Evolutionary conservation across 495 filamentous ascomycete species (phyloP).

Genomic region (Schizothecium vesticola): DNA sequence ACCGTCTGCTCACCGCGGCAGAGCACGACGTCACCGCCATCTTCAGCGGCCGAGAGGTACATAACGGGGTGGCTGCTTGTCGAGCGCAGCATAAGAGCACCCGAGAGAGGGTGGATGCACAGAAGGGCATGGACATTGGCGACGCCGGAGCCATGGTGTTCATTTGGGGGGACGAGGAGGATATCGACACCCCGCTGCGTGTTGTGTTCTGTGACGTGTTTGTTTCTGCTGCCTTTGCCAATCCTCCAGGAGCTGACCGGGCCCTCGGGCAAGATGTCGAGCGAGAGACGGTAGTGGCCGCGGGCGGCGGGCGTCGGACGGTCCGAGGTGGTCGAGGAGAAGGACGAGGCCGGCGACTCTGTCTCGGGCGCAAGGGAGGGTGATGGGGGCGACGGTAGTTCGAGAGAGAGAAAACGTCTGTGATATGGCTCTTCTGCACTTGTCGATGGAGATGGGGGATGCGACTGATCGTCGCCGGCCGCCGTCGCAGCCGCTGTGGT

Average conservation of each 20-base stretch:
- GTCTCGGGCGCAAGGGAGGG: neutral
- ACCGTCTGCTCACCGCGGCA: slow-evolving; percentile 6
- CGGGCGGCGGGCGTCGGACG: neutral
- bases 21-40: slow-evolving; percentile 3
- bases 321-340: neutral
- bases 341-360: neutral
- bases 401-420: neutral
- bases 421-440: slow-evolving; percentile 2
- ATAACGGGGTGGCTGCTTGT: slow-evolving; percentile 3
- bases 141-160: slow-evolving; percentile 6
- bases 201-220: neutral
- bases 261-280: slow-evolving; percentile 5
- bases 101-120: slow-evolving; percentile 8
- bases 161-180: slow-evolving; percentile 3
- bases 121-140: slow-evolving; percentile 10
- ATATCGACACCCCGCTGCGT: slow-evolving; percentile 1
- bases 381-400: neutral
- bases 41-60: slow-evolving; percentile 8
- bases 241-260: slow-evolving; percentile 3
- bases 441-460: neutral
- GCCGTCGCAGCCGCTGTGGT: neutral
- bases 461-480: neutral
- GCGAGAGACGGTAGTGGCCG: slow-evolving; percentile 5
- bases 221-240: slow-evolving; percentile 2
- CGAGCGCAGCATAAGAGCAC: slow-evolving; percentile 8